Evolutionary conservation across 208 protist species (phyloP), one percentile per base, ranked within the genome.

Genomic region (Chromosphaera perkinsii): DNA sequence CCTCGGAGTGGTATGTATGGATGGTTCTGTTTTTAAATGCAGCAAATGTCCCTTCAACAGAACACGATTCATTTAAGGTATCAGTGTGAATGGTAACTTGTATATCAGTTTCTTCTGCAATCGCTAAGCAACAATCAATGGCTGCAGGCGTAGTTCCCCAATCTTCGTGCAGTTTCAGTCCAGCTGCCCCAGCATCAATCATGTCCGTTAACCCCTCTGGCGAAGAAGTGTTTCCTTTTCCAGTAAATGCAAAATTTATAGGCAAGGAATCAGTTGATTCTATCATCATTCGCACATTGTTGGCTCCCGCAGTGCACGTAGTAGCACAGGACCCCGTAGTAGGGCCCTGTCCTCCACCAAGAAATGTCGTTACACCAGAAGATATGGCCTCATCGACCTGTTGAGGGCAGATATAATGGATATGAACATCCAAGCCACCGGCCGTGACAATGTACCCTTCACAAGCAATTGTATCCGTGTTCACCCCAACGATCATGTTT

Each of bases 1-100:
- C 77, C 54, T 82, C 77, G 40, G 67, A 64, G 73, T 82, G 77
- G 71, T 82, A 82, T 22, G 77, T 80, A 69, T 82, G 77, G 43
- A 82, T 82, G 12, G 71, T 72, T 0, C 77, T 60, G 9, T 73
- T 74, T 48, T 81, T 79, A 42, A 82, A 81, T 14, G 74, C 68
- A 4, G 65, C 77, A 27, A 82, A 36, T 7, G 73, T 78, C 20
- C 79, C 74, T 35, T 82, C 77, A 20, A 82, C 74, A 62, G 49
- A 31, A 9, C 49, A 31, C 48, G 72, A 72, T 70, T 83, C 78
- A 61, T 83, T 83, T 27, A 83, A 63, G 12, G 78, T 83, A 60
- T 83, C 78, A 14, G 78, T 83, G 55, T 83, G 78, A 45, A 83
- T 79, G 22, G 74, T 83, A 14, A 79, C 66, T 43, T 69, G 71